Evolutionary conservation across 2,329 filamentous ascomycete genomes (phyloP), one percentile per base, ranked within the genome.

Genomic region (Colletotrichum sublineola): DNA sequence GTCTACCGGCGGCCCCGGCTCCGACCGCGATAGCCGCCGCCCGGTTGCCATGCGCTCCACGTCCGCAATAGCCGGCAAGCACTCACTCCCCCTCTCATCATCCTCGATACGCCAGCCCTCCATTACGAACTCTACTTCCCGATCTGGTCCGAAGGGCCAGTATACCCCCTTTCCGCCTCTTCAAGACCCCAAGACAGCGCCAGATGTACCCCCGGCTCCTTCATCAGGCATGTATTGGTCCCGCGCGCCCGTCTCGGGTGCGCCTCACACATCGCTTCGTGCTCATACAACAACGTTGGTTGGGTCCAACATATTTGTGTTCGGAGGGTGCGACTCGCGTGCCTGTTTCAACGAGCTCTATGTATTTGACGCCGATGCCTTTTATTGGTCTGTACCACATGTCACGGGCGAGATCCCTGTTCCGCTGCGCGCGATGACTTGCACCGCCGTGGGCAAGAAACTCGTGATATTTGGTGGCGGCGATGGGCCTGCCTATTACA

Each of bases 141-240:
- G 79, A 18, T 65, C 78, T 29, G 79, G 80, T 24, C 77, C 79
- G 7, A 80, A 81, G 42, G 82, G 83, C 29, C 79, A 84, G 62
- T 83, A 88, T 75, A 82, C 83, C 9, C 79, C 85, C 2, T 90
- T 89, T 61, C 90, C 90, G 44, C 83, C 88, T n/a, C 83, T 91
- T 5, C 87, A 86, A 46, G 86, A 90, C 75, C 85, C 88, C 14
- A 83, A 82, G 57, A 87, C 86, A 36, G 88, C 88, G 1, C 86
- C 89, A 7, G 87, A 92, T 70, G 90, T 93, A 24, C 84, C 87
- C 12, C 84, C 87, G 3, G 90, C 91, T 20, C 91, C 91, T 36
- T 88, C 91, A 24, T 91, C 89, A 61, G 91, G 91, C 76, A 93
- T 93, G 91, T 93, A 93, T 82, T 93, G 91, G 90, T 92, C 90